Evolutionary conservation across 768 basidiomycete species (phyloP).

Genomic region (Calocybe gangraenosa): DNA sequence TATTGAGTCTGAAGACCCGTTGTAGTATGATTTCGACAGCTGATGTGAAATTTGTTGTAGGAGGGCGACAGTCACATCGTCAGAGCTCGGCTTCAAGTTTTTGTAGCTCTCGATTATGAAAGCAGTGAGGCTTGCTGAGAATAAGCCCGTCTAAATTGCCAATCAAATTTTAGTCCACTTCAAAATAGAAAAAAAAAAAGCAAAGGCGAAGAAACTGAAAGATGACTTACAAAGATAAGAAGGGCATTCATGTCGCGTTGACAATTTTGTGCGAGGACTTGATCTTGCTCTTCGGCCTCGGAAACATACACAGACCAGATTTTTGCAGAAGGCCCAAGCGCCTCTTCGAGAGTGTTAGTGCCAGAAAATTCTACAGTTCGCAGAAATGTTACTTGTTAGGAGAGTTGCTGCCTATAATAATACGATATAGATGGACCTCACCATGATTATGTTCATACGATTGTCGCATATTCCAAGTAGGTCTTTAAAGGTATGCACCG

Average conservation of each 20-base stretch:
- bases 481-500: no score
- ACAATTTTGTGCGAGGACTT: conserved; percentile 12
- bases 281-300: conserved; percentile 14
- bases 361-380: no score
- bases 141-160: conserved; percentile 20
- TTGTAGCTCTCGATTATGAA: conserved; percentile 22
- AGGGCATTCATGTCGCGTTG: conserved; percentile 15
- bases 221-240: conserved; percentile 16
- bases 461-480: no score
- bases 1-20: no score
- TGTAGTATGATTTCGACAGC: no score
- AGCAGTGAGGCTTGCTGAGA: conserved; percentile 21
- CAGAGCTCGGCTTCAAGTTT: conserved; percentile 13
- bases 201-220: neutral
- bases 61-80: conserved; percentile 8
- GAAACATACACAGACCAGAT: conserved; percentile 15
- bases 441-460: no score
- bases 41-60: conserved; percentile 2
- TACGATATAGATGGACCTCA: no score
- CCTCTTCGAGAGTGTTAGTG: neutral
- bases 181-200: neutral
- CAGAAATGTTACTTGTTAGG: no score
- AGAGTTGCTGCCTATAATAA: no score
- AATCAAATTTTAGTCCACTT: no score
- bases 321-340: conserved; percentile 7